Evolutionary conservation across 1,139 yeast species (phyloP).

Genomic region (Saccharomyces uvarum): DNA sequence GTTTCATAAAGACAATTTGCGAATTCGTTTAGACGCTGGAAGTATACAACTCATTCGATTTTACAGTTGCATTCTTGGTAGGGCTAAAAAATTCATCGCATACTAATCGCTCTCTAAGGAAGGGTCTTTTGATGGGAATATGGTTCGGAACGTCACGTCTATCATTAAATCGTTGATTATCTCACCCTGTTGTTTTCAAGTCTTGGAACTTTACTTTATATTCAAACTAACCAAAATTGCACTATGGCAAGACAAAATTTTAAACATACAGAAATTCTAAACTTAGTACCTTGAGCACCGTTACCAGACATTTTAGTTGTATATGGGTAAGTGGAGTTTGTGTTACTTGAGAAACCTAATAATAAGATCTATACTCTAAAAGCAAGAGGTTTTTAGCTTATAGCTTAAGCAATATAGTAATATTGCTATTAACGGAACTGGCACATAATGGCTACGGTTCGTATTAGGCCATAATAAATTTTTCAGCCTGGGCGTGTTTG

Average conservation of each 20-base stretch:
- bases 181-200: neutral
- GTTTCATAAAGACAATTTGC: neutral
- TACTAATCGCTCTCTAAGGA: neutral
- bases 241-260: conserved; percentile 1
- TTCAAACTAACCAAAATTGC: neutral
- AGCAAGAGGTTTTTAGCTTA: conserved; percentile 7
- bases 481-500: neutral
- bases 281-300: conserved; percentile 99
- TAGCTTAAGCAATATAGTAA: neutral
- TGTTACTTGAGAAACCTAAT: neutral
- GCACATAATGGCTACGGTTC: neutral
- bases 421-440: neutral
- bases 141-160: neutral
- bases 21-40: neutral
- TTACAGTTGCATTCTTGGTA: neutral
- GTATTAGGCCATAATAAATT: neutral
- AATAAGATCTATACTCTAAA: neutral
- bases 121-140: neutral
- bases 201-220: neutral
- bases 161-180: neutral
- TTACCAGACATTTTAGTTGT: conserved; percentile 59
- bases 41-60: neutral
- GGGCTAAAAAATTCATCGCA: neutral
- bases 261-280: conserved; percentile 92
- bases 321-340: neutral